Base-by-base conservation (phyloP, 2,329 filamentous ascomycete species). In the Purpureocillium lavendulum region DNA sequence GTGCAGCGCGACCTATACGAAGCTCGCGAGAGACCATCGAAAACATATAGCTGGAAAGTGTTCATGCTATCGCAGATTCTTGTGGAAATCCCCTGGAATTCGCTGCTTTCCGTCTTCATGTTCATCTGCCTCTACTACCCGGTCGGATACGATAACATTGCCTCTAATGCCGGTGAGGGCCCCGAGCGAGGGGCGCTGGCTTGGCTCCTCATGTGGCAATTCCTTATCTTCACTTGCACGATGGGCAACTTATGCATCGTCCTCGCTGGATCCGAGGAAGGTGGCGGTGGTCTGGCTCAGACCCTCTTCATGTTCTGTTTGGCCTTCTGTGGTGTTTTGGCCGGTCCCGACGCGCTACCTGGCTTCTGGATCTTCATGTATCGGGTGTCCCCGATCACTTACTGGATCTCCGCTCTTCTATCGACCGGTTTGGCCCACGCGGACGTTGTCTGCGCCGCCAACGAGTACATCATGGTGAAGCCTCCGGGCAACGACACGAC, bases 281-380 rank as follows among this genome's bases (percentile, higher is more conserved):
- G 70, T 0, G 82, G 73, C 26, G 80, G 77, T 14, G 82, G 82
- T 52, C 62, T 87, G 37, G 80, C 79, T 36, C 80, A 82, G 35
- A 54, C 84, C 33, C 55, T 79, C 48, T 84, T 85, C 62, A 74
- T 75, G 40, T 61, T 85, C 41, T 73, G 67, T 26, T 62, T 85
- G 17, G 68, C 81, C 45, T 86, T 85, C 69, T 81, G 77, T 48
- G 65, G 60, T 46, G 77, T 87, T 24, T 66, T 87, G 42, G 77
- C 77, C 2, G 58, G 66, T 2, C 79, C 80, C 0, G 50, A 57
- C 0, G 58, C 63, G 2, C 69, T 87, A 32, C 81, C 82, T 0
- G 65, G 72, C 3, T 85, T 86, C 67, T 87, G 83, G 83, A 77
- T 77, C 49, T 83, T 80, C 64, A 80, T 84, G 75, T 84, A 84